phyloP scores from a whole-genome alignment of 306 rosid species.

The Cucumis sativus region Cucumber_9930_V3 NC_026658.2:17365001-17365500 shows the following conservation, averaged over 20 bases:
- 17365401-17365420: conserved; percentile 11
- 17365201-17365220: conserved; percentile 57
- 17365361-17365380: conserved; percentile 14
- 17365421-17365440: conserved; percentile 21
- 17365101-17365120: conserved; percentile 10
- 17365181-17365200: conserved; percentile 24
- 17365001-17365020: conserved; percentile 8
- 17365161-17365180: conserved; percentile 14
- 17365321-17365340: conserved; percentile 3
- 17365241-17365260: conserved; percentile 11
- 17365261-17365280: conserved; percentile 11
- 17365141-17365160: conserved; percentile 18
- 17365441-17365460: conserved; percentile 18
- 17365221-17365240: conserved; percentile 53
- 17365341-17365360: conserved; percentile 12
- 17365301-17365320: neutral
- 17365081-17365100: conserved; percentile 15
- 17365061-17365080: conserved; percentile 13
- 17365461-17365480: neutral
- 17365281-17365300: conserved; percentile 9
- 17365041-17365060: conserved; percentile 9
- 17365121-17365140: conserved; percentile 8
- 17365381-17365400: conserved; percentile 8
- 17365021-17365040: conserved; percentile 17
- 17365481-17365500: conserved; percentile 7